These are phyloP conservation scores for Dryadomyces quercus-mongolicae DNA, from an alignment of 2,329 filamentous ascomycete genomes.

Conservation along the genomic window DNA sequence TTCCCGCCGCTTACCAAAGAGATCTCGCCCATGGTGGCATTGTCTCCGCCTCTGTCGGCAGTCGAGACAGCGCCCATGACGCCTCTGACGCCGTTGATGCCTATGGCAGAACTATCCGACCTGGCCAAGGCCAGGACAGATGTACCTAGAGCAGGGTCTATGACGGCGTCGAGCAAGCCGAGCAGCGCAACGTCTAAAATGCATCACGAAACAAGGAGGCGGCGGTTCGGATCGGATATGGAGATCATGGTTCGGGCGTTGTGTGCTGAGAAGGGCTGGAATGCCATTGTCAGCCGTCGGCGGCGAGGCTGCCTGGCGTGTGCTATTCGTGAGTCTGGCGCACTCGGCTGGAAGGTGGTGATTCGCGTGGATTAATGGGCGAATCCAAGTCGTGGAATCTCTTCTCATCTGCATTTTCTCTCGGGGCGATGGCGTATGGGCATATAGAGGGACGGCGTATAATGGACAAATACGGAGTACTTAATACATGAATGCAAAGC, in stretches of 20 bases:
- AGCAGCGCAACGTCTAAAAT: constrained; percentile 18
- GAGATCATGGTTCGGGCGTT: constrained; percentile 61
- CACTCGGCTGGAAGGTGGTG: constrained; percentile 57
- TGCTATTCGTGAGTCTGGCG: constrained; percentile 62
- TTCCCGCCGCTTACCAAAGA: constrained; percentile 10
- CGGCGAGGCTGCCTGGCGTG: constrained; percentile 61
- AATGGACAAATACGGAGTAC: too few species aligned
- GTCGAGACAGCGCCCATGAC: background rate
- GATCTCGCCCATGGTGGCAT: constrained; percentile 9
- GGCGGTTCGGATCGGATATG: constrained; percentile 51
- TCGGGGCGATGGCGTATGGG: too few species aligned
- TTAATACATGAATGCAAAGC: background rate
- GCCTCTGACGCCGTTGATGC: too few species aligned
- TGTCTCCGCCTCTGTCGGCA: background rate
- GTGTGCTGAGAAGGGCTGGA: constrained; percentile 63
- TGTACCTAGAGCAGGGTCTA: background rate
- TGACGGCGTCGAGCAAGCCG: background rate
- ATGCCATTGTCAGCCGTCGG: constrained; percentile 56
- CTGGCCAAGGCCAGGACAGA: background rate
- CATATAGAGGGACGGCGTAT: too few species aligned
- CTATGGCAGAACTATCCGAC: background rate
- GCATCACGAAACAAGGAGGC: constrained; percentile 42
- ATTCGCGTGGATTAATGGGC: constrained; percentile 38
- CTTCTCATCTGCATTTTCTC: background rate
- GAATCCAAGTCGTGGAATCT: background rate